Conservation (phyloP, 2,329 filamentous ascomycete genomes). For the Alternaria conjuncta region DNA sequence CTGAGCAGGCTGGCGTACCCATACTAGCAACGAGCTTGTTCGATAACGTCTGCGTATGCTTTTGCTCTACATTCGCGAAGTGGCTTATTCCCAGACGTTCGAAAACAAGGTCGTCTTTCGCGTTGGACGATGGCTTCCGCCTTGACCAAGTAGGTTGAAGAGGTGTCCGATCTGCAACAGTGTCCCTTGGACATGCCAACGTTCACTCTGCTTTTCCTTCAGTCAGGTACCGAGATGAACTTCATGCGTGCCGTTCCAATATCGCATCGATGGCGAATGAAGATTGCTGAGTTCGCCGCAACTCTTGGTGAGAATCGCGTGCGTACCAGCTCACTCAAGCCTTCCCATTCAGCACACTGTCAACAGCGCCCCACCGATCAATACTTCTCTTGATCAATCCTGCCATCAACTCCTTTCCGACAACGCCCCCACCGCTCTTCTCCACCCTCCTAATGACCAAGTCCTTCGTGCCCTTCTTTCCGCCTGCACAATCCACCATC, state of each 20-base stretch:
- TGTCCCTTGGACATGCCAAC: neutral
- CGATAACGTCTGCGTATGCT: neutral
- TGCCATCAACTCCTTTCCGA: conserved; percentile 69
- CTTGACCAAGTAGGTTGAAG: neutral
- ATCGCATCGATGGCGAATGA: neutral
- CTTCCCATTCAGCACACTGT: conserved; percentile 30
- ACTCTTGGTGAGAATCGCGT: neutral
- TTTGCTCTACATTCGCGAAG: neutral
- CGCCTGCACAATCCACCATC: conserved; percentile 70
- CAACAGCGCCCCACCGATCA: conserved; percentile 68
- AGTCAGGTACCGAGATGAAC: neutral
- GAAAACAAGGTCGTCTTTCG: neutral
- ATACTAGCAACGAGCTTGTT: neutral
- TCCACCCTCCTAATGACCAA: conserved; percentile 75
- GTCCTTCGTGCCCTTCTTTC: conserved; percentile 69
- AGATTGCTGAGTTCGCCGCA: neutral
- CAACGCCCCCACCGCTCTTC: conserved; percentile 78
- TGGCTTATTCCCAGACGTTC: too few species aligned
- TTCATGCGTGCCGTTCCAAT: neutral
- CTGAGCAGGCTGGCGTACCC: neutral
- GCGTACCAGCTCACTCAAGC: conserved; percentile 6
- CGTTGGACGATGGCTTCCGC: neutral
- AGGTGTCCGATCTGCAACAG: neutral
- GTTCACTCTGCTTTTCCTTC: neutral
- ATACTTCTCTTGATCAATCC: conserved; percentile 66